Evolutionary conservation across 345 rosid genomes (phyloP), one percentile per base, ranked within the genome.

Genomic region (Hypericum androsaemum): DNA sequence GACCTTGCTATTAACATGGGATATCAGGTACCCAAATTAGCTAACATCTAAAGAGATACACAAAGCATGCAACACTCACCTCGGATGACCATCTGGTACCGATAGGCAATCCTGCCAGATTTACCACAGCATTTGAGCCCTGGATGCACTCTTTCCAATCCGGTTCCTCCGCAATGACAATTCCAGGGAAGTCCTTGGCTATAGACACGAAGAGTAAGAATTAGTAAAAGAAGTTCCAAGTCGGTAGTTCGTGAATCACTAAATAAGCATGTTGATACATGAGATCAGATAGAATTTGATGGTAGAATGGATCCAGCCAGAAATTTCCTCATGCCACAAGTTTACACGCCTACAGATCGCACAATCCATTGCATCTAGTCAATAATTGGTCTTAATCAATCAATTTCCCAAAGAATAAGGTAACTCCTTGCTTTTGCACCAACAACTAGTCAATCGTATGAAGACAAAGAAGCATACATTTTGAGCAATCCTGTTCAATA

Each of bases 61-160:
- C 17, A 12, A 15, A 57, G 14, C 10, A 11, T 40, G 39, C 44
- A 11, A 53, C 35, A 69, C 76, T 67, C 52, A 90, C 98, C 96
- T 80, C 87, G 13, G 85, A 53, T 58, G 98, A 84, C 98, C 98
- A 90, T 59, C 98, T 80, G 49, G 92, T 84, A 77, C 87, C 76
- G 52, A 90, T 84, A 46, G 96, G 88, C 67, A 80, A 51, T 56
- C 98, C 95, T 6, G 98, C 98, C 71, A 90, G 82, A 74, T 90
- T 90, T 8, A 90, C 96, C 60, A 87, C 96, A 64, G 85, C 95
- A 62, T 72, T 76, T 9, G 96, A 86, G 52, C 87, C 82, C 61
- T 80, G 68, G 40, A 90, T 74, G 66, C 87, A 74, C 50, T 80
- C 67, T 65, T 53, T 64, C 98, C 98, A 90, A 36, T 78, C 74